Percentiles rank a stretch among this genome's conserved stretches.
phyloP scores from a whole-genome alignment of 1,284 basidiomycete genomes.

The Rhizoctonia solani region DNA sequence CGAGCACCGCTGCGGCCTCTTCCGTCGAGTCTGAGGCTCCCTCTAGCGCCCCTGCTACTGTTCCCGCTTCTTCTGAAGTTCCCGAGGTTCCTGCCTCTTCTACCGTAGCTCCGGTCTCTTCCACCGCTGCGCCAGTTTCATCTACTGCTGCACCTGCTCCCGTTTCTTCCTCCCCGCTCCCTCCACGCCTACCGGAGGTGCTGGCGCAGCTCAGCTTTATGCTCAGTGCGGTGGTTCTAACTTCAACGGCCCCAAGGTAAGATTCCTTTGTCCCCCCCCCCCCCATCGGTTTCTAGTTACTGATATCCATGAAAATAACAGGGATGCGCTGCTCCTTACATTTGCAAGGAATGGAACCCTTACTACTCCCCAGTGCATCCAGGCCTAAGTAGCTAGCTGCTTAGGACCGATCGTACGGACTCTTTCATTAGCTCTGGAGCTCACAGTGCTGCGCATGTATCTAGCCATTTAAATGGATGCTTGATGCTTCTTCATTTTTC shows the following conservation, averaged over 20 bases:
- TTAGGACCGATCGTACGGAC: not conserved
- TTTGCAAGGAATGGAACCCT: not conserved
- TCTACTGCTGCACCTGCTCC: not conserved
- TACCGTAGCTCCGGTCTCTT: not conserved
- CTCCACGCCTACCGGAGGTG: not conserved
- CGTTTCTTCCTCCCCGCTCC: not conserved
- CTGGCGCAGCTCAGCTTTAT: not conserved
- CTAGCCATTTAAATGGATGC: not conserved
- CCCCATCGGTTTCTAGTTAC: no score
- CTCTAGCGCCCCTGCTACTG: not conserved
- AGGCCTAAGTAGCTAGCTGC: not conserved
- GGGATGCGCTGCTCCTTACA: slow-evolving; percentile 2
- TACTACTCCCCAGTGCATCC: slow-evolving; percentile 27
- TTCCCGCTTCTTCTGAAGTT: not conserved
- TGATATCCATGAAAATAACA: no score
- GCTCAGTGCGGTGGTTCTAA: slow-evolving; percentile 4
- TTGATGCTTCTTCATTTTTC: not conserved
- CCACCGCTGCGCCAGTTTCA: slow-evolving; percentile 13
- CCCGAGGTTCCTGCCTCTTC: slow-evolving; percentile 10
- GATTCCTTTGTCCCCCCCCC: no score
- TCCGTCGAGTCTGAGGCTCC: not conserved
- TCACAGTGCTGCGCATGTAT: not conserved
- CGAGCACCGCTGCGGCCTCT: slow-evolving; percentile 5
- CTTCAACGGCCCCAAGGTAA: slow-evolving; percentile 10
- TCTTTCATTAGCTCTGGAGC: not conserved